A percentile compares a stretch with the other conserved stretches of the same genome.
Conservation (phyloP, 805 yeast species). For the Wickerhamiella spandovensis region DNA sequence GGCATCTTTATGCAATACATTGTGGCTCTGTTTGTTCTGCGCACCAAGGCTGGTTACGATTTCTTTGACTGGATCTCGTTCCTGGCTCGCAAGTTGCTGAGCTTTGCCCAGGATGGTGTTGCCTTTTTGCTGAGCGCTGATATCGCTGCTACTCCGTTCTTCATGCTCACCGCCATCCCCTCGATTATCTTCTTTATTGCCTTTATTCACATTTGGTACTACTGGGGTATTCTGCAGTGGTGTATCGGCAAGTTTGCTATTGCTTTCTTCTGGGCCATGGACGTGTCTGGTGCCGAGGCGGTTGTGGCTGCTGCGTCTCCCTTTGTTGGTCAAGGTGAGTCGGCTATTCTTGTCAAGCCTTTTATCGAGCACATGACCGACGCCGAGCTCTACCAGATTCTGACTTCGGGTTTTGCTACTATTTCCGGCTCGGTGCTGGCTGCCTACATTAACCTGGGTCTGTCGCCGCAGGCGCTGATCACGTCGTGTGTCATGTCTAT, state of each 20-base stretch:
- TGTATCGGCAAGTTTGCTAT: slow-evolving; percentile 40
- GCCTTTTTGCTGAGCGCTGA: slow-evolving; percentile 37
- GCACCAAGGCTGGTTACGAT: slow-evolving; percentile 48
- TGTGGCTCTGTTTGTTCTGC: slow-evolving; percentile 45
- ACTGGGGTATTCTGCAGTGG: slow-evolving; percentile 51
- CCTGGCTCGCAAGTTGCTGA: slow-evolving; percentile 42
- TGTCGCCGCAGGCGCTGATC: slow-evolving; percentile 47
- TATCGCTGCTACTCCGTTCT: slow-evolving; percentile 32
- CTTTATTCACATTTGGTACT: slow-evolving; percentile 45
- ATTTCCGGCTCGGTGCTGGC: slow-evolving; percentile 53
- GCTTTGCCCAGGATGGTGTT: slow-evolving; percentile 46
- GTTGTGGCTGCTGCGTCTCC: slow-evolving; percentile 57
- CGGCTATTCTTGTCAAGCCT: slow-evolving; percentile 47
- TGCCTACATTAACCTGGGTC: slow-evolving; percentile 48
- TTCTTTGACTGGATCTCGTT: slow-evolving; percentile 47
- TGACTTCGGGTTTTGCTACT: slow-evolving; percentile 52
- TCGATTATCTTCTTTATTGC: slow-evolving; percentile 53
- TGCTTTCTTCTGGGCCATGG: slow-evolving; percentile 47
- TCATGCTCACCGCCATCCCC: slow-evolving; percentile 48
- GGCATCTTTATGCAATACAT: slow-evolving; percentile 49
- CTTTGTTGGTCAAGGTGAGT: slow-evolving; percentile 53
- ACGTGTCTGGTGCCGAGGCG: slow-evolving; percentile 50
- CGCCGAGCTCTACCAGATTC: slow-evolving; percentile 49
- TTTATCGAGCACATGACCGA: slow-evolving; percentile 44
- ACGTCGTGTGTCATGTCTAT: slow-evolving; percentile 60